Evolutionary conservation across 805 yeast genomes (phyloP), one percentile per base, ranked within the genome.

Genomic region (Isabelozyma pseudorhagii): DNA sequence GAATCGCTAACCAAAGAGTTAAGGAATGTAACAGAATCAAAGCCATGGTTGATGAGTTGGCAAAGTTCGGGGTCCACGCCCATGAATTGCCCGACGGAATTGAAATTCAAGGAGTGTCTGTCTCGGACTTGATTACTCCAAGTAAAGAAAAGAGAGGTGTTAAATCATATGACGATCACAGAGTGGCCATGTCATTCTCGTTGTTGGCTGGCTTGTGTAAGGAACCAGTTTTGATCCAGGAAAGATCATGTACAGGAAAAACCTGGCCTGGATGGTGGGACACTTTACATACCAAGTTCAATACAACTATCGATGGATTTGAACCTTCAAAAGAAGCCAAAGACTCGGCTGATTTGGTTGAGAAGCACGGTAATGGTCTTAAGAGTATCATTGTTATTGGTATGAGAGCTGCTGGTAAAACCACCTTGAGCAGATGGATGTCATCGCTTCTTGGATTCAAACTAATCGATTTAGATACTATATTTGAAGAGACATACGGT

Each of bases 221-320:
- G 42, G 75, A 73, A 3, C 84, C 88, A 1, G 93, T 87, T 1
- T 74, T 83, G 54, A 83, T 94, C 51, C 82, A 85, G 56, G 97
- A 93, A 63, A 83, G 97, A 69, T 81, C 87, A 25, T 90, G 97
- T 64, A 96, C 97, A 1, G 96, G 93, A 50, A 94, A 94, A 73
- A 94, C 99, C 0, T 94, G 99, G 99, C 99, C 99, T 17, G 98
- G 97, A 38, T 94, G 99, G 99, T 94, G 99, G 99, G 99, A 94
- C 69, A 80, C 84, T 36, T 74, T 94, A 54, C 91, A 84, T 63
- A 79, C 87, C 45, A 70, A 78, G 44, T 81, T 94, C 59, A 79
- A 83, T 17, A 86, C 81, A 25, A 60, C 68, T 9, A 67, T 94
- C 38, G 87, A 83, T 59, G 99, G 99, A 25, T 76, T 75, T 58